Conservation (phyloP, 345 rosid species). For the Garcia nutans region DNA sequence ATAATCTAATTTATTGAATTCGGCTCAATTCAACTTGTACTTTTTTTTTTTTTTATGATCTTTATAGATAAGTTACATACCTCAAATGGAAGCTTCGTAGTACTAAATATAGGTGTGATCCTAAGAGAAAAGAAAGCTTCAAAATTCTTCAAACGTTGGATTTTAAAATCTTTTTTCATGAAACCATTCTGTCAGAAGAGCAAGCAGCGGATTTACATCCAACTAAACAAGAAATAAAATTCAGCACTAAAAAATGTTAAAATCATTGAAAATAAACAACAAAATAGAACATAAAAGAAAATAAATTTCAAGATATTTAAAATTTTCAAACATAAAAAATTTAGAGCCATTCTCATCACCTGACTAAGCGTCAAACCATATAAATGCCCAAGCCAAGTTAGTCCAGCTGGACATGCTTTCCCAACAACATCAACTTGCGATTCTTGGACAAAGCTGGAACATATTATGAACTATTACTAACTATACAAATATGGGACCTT, state of each 20-base stretch:
- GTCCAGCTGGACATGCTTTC: constrained; percentile 99
- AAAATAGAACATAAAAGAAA: background rate
- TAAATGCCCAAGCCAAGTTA: constrained; percentile 87
- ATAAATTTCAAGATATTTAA: background rate
- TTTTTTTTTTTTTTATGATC: too few relatives aligned
- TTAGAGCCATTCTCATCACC: constrained; percentile 22
- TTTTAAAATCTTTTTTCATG: constrained; percentile 71
- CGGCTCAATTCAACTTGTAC: too few relatives aligned
- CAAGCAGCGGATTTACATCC: constrained; percentile 87
- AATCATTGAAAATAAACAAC: too few relatives aligned
- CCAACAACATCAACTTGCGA: constrained; percentile 89
- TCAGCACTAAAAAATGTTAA: too few relatives aligned
- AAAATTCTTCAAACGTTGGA: constrained; percentile 75
- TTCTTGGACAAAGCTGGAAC: constrained; percentile 79
- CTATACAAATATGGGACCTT: background rate
- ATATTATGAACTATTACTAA: too few relatives aligned
- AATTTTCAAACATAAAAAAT: background rate
- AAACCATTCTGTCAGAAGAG: constrained; percentile 93
- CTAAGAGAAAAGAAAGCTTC: constrained; percentile 55
- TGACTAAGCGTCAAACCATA: constrained; percentile 83
- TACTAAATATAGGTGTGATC: constrained; percentile 90
- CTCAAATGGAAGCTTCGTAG: constrained; percentile 97
- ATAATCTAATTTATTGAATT: too few relatives aligned
- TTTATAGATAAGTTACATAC: constrained; percentile 26
- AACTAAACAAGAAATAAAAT: constrained; percentile 44